Conservation (phyloP, 1,284 basidiomycete species). For the Trametes pubescens region DNA sequence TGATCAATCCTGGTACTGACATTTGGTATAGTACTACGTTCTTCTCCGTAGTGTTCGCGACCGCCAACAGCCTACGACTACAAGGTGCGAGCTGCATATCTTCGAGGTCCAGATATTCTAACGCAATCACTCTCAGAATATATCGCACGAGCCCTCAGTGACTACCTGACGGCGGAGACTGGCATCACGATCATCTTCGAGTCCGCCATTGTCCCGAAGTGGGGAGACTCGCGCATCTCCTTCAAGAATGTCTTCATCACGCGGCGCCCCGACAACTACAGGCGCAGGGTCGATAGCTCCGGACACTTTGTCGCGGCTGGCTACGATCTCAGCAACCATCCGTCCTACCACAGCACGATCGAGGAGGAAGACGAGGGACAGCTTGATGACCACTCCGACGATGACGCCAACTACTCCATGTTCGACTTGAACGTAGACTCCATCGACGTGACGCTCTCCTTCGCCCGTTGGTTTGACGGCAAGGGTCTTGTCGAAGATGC, state of each 20-base stretch:
- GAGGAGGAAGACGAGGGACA: conserved; percentile 52
- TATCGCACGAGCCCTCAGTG: conserved; percentile 89
- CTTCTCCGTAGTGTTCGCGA: conserved; percentile 92
- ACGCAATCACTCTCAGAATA: conserved; percentile 62
- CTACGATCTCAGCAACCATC: conserved; percentile 80
- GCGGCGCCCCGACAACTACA: conserved; percentile 63
- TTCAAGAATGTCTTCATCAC: conserved; percentile 98
- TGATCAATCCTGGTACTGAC: conserved; percentile 23
- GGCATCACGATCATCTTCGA: conserved; percentile 97
- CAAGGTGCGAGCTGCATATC: conserved; percentile 63
- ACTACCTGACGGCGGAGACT: conserved; percentile 93
- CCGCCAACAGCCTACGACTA: conserved; percentile 88
- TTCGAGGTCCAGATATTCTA: background rate
- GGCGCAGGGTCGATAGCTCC: conserved; percentile 32
- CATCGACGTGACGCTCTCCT: conserved; percentile 95
- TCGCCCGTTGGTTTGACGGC: conserved; percentile 94
- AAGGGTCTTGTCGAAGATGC: conserved; percentile 94
- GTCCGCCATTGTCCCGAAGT: conserved; percentile 97
- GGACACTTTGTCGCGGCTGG: conserved; percentile 67
- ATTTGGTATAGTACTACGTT: conserved; percentile 78
- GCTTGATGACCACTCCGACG: conserved; percentile 44
- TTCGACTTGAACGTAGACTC: conserved; percentile 94
- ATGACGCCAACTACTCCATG: conserved; percentile 81
- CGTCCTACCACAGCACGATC: conserved; percentile 66
- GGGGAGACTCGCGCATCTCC: conserved; percentile 94